Base-by-base conservation (phyloP, 2,329 filamentous ascomycete species). In the Aspergillus brasiliensis region DNA sequence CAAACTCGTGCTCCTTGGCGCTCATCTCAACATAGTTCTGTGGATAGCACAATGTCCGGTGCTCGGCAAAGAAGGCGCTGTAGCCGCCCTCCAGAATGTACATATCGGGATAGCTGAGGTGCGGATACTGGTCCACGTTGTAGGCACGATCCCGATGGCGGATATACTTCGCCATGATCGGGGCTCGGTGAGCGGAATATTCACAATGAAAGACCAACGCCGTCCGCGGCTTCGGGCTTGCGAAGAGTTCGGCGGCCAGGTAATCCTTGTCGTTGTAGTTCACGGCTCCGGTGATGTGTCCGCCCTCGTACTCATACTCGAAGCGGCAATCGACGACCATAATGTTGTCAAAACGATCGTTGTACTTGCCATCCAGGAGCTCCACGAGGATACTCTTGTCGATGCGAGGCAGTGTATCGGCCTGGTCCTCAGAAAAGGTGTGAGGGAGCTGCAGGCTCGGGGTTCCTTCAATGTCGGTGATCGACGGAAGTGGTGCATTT, bases 1-100 rank as follows among this genome's bases (percentile, higher is more conserved):
- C 95, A 70, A 88, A 88, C 69, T 92, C 91, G 77, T 99, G 93
- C 74, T 94, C 91, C 73, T 94, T 90, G 65, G 91, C 91, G 66
- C 88, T 90, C 95, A 99, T 99, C 77, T 95, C 92, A 60, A 99
- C 91, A 73, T 99, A 99, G 73, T 94, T 92, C 71, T 96, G 93
- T 21, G 95, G 95, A 69, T 88, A 95, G 82, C 95, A 99, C 62
- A 93, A 88, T 49, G 84, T 80, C 55, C 88, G 88, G 75, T 97
- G 88, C 65, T 91, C 83, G 23, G 85, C 81, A 75, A 94, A 99
- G 82, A 99, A 99, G 27, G 88, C 88, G 76, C 92, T 97, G 81
- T 99, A 99, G 46, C 95, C 95, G 62, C 95, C 95, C 66, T 98
- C 92, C 42, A 99, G 83, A 69, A 99, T 97, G 77, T 99, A 99